Conservation (phyloP, 108 stramenopile genomes). For the Nitzschia sp. region DNA sequence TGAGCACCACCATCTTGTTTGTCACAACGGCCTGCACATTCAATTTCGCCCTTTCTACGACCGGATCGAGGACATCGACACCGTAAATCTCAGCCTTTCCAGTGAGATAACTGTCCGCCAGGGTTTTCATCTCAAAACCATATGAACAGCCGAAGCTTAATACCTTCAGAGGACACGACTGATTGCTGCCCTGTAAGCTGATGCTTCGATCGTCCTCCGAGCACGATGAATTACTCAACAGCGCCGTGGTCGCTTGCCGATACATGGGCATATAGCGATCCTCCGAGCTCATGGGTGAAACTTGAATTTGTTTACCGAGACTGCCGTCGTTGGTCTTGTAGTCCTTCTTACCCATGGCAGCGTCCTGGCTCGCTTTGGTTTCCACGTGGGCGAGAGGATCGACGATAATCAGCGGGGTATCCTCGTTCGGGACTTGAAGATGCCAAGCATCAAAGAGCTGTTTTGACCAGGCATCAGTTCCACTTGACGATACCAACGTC, state of each 20-base stretch:
- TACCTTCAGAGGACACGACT: neutral
- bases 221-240: neutral
- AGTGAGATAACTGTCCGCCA: slow-evolving; percentile 1
- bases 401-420: neutral
- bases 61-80: neutral
- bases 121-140: slow-evolving; percentile 1
- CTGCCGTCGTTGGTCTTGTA: neutral
- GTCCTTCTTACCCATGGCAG: neutral
- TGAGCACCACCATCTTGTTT: neutral
- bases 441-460: neutral
- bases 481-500: neutral
- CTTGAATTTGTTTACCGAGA: neutral
- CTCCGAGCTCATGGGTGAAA: neutral
- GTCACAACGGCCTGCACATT: neutral
- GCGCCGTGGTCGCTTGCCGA: neutral
- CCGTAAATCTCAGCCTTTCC: slow-evolving; percentile 1
- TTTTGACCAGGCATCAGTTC: neutral
- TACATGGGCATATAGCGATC: neutral
- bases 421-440: neutral
- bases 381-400: neutral
- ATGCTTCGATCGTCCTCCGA: neutral
- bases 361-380: neutral
- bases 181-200: neutral
- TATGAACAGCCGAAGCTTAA: slow-evolving; percentile 1
- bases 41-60: neutral